phyloP scores from a whole-genome alignment of 495 filamentous ascomycete genomes.

The Lophium mytilinum region DNA sequence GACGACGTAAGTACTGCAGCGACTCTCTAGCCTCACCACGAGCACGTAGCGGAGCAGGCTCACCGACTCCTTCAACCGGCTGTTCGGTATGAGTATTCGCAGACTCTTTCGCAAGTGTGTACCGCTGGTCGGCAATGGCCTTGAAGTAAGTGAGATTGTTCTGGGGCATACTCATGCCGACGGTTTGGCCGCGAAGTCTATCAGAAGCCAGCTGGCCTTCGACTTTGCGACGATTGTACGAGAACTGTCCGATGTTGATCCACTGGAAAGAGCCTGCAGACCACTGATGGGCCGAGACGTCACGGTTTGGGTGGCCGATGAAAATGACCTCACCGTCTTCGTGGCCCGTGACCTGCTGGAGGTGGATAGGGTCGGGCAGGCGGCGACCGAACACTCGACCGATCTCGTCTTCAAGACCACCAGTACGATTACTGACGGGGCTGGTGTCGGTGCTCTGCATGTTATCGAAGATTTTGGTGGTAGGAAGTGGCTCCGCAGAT shows the following conservation, averaged over 20 bases:
- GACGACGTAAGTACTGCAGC: not conserved
- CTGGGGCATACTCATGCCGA: constrained; percentile 20
- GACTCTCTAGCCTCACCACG: not conserved
- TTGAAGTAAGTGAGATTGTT: constrained; percentile 33
- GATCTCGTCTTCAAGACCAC: constrained; percentile 18
- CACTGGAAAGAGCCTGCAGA: constrained; percentile 25
- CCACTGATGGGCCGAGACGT: constrained; percentile 37
- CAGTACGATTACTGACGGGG: constrained; percentile 7
- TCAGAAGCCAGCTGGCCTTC: constrained; percentile 32
- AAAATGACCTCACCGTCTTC: constrained; percentile 31
- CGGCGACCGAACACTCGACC: constrained; percentile 27
- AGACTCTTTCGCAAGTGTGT: constrained; percentile 6
- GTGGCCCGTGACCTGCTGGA: constrained; percentile 23
- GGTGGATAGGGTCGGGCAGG: constrained; percentile 27
- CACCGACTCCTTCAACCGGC: not conserved
- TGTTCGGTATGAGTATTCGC: constrained; percentile 1
- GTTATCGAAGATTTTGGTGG: not conserved
- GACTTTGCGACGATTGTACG: constrained; percentile 29
- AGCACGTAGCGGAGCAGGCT: not conserved
- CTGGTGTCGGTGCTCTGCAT: constrained; percentile 19
- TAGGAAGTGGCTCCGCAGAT: not conserved
- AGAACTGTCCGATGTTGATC: constrained; percentile 33
- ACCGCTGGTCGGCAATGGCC: constrained; percentile 28
- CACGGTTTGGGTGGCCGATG: constrained; percentile 33
- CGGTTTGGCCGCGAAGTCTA: constrained; percentile 25